Evolutionary conservation across 768 basidiomycete genomes (phyloP).

Genomic region (Amanita inopinata): DNA sequence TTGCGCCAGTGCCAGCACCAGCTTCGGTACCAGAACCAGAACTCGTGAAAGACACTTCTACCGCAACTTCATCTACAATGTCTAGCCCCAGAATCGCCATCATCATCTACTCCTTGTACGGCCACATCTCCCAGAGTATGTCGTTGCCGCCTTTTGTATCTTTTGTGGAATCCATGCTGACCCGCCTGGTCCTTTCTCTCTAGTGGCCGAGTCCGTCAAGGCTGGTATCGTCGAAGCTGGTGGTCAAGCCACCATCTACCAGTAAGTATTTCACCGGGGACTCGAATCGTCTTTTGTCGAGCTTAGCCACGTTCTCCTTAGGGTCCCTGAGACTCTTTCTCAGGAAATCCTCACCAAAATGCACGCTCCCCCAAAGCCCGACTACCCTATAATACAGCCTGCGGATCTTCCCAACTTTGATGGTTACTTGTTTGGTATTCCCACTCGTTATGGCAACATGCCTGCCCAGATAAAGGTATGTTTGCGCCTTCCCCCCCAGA

Average conservation of each 20-base stretch:
- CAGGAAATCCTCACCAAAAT: conserved; percentile 56
- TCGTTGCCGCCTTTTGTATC: conserved; percentile 8
- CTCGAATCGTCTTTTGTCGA: background rate
- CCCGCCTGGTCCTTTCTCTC: conserved; percentile 7
- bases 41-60: background rate
- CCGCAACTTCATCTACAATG: conserved; percentile 19
- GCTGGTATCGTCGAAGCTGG: conserved; percentile 37
- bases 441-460: conserved; percentile 75
- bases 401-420: conserved; percentile 48
- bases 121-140: conserved; percentile 61
- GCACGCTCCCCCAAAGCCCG: conserved; percentile 61
- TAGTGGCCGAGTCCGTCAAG: conserved; percentile 55
- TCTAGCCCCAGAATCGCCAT: conserved; percentile 53
- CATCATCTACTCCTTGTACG: conserved; percentile 66
- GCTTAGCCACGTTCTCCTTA: conserved; percentile 16
- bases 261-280: conserved; percentile 28
- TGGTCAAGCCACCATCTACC: conserved; percentile 41
- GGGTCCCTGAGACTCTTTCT: conserved; percentile 73
- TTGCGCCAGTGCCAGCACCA: too few species aligned
- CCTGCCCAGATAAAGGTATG: conserved; percentile 71
- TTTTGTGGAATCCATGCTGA: background rate
- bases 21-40: too few species aligned
- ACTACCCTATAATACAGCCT: conserved; percentile 59
- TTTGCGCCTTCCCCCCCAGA: background rate
- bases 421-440: conserved; percentile 68